These are phyloP conservation scores for Saxophila tyrrhenica DNA, from an alignment of 495 filamentous ascomycete genomes.

Conservation along the genomic window DNA sequence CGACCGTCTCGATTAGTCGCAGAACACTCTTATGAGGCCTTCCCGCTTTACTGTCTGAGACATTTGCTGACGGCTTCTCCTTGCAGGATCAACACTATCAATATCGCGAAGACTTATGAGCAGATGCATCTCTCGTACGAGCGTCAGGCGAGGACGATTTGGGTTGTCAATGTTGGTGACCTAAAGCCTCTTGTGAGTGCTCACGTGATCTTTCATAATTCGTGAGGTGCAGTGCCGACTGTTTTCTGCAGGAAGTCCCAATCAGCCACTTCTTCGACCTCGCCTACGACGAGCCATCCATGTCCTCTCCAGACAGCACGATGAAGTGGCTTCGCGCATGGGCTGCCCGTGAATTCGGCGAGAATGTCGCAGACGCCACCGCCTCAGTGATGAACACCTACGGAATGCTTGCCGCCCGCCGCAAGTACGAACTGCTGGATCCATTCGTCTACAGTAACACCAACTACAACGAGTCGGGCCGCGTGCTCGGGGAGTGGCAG, in stretches of 20 bases:
- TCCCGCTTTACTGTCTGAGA: too few relatives aligned
- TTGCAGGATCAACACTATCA: constrained; percentile 63
- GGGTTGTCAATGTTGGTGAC: constrained; percentile 70
- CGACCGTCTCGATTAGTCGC: too few relatives aligned
- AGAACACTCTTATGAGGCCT: too few relatives aligned
- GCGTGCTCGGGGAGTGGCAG: constrained; percentile 52
- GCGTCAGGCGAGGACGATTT: constrained; percentile 53
- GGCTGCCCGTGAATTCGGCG: constrained; percentile 51
- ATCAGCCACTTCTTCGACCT: constrained; percentile 58
- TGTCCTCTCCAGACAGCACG: constrained; percentile 42
- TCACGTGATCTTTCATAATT: neutral
- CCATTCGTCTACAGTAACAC: constrained; percentile 50
- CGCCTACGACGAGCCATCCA: constrained; percentile 46
- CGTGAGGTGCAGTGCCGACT: neutral
- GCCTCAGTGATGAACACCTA: constrained; percentile 48
- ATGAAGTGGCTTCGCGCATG: constrained; percentile 44
- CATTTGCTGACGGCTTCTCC: too few relatives aligned
- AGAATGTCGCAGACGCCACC: constrained; percentile 37
- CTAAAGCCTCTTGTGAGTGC: constrained; percentile 43
- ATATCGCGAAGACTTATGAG: constrained; percentile 52
- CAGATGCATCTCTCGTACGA: constrained; percentile 54
- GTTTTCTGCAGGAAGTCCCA: constrained; percentile 41
- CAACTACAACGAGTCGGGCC: constrained; percentile 63
- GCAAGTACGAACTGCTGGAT: constrained; percentile 61
- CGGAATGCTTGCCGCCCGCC: constrained; percentile 48